Percentiles rank a stretch among this genome's conserved stretches.
Evolutionary conservation across 768 basidiomycete genomes (phyloP).

Genomic region (Kwoniella sp.): DNA sequence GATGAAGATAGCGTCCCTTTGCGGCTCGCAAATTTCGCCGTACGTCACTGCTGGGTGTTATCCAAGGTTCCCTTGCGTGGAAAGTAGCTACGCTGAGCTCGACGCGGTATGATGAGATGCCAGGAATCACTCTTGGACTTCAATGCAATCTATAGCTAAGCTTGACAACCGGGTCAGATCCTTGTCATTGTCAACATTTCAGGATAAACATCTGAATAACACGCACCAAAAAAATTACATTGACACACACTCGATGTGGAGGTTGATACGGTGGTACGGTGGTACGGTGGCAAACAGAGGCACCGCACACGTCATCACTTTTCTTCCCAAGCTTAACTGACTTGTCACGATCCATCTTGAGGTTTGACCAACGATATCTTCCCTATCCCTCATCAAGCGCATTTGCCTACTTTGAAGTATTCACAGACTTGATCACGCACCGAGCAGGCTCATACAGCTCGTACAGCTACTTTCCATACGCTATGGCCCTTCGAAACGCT

Average conservation of each 20-base stretch:
- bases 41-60: no score
- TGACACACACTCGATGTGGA: background rate
- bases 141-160: no score
- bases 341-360: constrained; percentile 5
- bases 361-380: background rate
- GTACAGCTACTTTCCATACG: no score
- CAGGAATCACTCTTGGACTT: no score
- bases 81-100: no score
- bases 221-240: constrained; percentile 1
- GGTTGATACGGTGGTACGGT: background rate
- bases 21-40: no score
- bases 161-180: no score
- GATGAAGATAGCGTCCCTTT: no score
- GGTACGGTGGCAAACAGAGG: no score
- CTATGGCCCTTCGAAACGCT: constrained; percentile 5
- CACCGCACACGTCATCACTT: constrained; percentile 21
- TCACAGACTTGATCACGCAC: background rate
- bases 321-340: background rate
- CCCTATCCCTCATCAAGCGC: constrained; percentile 1
- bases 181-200: constrained; percentile 8
- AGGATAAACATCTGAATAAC: background rate
- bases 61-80: no score
- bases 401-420: background rate
- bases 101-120: no score
- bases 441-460: no score